These are phyloP conservation scores for Testicularia cyperi DNA, from an alignment of 1,284 basidiomycete species.

Conservation along the genomic window DNA sequence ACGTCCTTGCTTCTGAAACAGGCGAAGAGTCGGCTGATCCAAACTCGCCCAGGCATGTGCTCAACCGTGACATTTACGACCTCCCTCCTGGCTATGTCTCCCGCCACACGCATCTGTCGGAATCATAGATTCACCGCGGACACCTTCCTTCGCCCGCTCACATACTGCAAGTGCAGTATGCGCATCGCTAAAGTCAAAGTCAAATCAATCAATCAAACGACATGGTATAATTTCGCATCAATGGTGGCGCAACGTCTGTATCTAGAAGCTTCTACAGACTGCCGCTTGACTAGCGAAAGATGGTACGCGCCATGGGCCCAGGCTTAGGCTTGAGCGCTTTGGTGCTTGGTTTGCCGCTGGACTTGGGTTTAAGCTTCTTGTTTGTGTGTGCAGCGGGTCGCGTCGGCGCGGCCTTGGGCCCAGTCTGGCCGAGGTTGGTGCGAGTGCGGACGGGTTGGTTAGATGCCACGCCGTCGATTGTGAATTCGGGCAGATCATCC, in stretches of 20 bases:
- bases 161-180: too few relatives aligned
- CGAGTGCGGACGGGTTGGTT: not conserved
- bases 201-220: too few relatives aligned
- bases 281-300: slow-evolving; percentile 12
- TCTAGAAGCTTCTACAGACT: too few relatives aligned
- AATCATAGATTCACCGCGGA: too few relatives aligned
- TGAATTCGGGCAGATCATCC: slow-evolving; percentile 23
- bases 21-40: too few relatives aligned
- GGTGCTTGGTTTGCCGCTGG: slow-evolving; percentile 1
- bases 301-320: slow-evolving; percentile 28
- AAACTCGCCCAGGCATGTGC: not conserved
- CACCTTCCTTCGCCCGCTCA: too few relatives aligned
- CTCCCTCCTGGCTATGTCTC: slow-evolving; percentile 39
- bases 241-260: too few relatives aligned
- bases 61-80: slow-evolving; percentile 34
- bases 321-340: slow-evolving; percentile 3
- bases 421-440: not conserved
- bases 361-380: not conserved
- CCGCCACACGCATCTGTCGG: slow-evolving; percentile 14
- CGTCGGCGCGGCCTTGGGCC: too few relatives aligned
- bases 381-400: too few relatives aligned
- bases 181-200: too few relatives aligned
- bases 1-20: slow-evolving; percentile 10
- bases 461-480: slow-evolving; percentile 11
- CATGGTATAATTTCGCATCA: too few relatives aligned